Base-by-base conservation (phyloP, 2,329 filamentous ascomycete species). In the Clonostachys chloroleuca region DNA sequence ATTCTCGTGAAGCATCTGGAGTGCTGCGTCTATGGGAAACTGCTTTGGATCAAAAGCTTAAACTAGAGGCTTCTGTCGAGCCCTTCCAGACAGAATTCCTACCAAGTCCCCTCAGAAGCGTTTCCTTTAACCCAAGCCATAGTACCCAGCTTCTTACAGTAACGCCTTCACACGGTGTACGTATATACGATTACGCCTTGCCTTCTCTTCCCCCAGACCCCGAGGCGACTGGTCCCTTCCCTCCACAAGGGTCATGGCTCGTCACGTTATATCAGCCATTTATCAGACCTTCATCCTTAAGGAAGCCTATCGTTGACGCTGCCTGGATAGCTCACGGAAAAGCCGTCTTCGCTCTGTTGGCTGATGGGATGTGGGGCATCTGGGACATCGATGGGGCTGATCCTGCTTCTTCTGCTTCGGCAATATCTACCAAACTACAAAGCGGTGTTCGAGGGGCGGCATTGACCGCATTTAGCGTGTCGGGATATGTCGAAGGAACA, bases 361-460 rank as follows among this genome's bases (percentile, higher is more conserved):
- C 77, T 1, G 83, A 86, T 54, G 83, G 82, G 7, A 81, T 82
- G 59, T 86, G 83, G 83, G 83, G 80, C 13, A 77, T 86, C 34
- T 86, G 82, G 82, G 82, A 86, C 54, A 72, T 86, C 41, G 79
- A 84, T 51, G 78, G 80, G 8, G 71, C 71, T 33, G 76, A 75
- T 37, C 77, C 79, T 2, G 60, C 72, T 35, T 56, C 59, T 12
- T 51, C 64, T 12, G 61, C 70, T 43, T 60, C 71, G 49, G 59
- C 69, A 1, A 60, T 81, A 5, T 71, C 80, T 20, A 74, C 68
- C 39, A 78, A 74, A 53, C 64, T 77, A 34, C 71, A 71, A 47
- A 65, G 72, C 43, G 78, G 78, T 6, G 69, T 82, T 34, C 71
- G 72, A 16, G 81, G 81, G 35, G 79, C 80, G 3, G 78, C 80